Conservation (phyloP, 2,329 filamentous ascomycete species). For the Diaporthe citriasiana region DNA sequence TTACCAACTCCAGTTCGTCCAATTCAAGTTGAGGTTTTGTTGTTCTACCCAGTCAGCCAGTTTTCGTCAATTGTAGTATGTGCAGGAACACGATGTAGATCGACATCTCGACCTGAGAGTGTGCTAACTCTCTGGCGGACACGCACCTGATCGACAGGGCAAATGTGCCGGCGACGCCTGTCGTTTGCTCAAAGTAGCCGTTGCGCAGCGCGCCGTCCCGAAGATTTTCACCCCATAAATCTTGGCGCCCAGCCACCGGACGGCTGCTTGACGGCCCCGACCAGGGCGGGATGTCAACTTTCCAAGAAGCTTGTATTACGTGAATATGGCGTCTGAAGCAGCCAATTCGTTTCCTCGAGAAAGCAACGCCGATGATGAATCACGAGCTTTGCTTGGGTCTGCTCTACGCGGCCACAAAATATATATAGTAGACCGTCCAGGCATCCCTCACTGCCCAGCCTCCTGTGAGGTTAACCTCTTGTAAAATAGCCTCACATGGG, state of each 20-base stretch:
- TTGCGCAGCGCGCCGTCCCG: slow-evolving; percentile 23
- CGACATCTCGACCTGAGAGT: not conserved
- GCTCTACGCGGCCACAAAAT: too few species aligned
- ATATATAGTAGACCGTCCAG: too few species aligned
- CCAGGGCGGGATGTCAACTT: slow-evolving; percentile 2
- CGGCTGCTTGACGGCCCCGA: not conserved
- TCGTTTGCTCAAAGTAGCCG: not conserved
- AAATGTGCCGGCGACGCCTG: not conserved
- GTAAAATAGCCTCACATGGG: too few species aligned
- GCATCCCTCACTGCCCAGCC: too few species aligned
- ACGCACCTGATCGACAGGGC: not conserved
- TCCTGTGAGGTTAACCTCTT: too few species aligned
- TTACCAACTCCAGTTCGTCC: not conserved
- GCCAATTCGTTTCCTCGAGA: not conserved
- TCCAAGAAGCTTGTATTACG: slow-evolving; percentile 15
- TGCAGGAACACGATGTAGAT: not conserved
- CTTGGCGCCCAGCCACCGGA: slow-evolving; percentile 22
- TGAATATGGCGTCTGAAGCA: not conserved
- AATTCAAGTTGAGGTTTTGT: not conserved
- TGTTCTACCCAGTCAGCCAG: too few species aligned
- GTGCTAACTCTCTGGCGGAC: not conserved
- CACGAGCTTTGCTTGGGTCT: too few species aligned
- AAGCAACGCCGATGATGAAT: not conserved
- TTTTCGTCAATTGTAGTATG: not conserved
- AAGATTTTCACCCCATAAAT: not conserved